These are phyloP conservation scores for Xylaria nigripes DNA, from an alignment of 495 filamentous ascomycete species.

Conservation along the genomic window DNA sequence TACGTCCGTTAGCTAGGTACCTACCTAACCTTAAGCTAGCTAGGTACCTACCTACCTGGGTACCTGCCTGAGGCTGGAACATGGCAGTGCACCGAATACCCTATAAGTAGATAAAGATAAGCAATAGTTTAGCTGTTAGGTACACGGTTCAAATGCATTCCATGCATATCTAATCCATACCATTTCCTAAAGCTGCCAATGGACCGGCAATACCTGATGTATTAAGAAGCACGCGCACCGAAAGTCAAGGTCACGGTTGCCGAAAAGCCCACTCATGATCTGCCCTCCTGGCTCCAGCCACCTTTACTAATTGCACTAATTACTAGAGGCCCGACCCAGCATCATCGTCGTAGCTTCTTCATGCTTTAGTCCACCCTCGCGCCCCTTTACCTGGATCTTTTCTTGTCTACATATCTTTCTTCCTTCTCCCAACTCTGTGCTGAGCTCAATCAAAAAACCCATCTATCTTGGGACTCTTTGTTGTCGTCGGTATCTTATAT, in stretches of 20 bases:
- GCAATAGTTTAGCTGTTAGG: too few relatives aligned
- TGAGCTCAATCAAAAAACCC: neutral
- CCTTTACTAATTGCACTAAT: too few relatives aligned
- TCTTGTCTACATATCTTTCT: neutral
- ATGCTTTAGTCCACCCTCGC: neutral
- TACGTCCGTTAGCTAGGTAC: too few relatives aligned
- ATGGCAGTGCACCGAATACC: too few relatives aligned
- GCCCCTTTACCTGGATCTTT: neutral
- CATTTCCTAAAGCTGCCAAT: neutral
- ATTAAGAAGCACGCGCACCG: slow-evolving; percentile 7
- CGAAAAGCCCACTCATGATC: slow-evolving; percentile 8
- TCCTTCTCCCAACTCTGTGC: neutral
- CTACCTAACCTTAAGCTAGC: too few relatives aligned
- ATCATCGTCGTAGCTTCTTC: slow-evolving; percentile 9
- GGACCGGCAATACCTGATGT: neutral
- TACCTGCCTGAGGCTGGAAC: too few relatives aligned
- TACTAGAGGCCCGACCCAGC: neutral
- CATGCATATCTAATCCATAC: too few relatives aligned
- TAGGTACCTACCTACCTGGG: too few relatives aligned
- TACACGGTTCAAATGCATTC: too few relatives aligned
- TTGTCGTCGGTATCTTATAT: slow-evolving; percentile 4
- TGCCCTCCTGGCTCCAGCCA: neutral
- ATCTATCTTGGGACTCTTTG: neutral
- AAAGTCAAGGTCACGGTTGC: neutral
- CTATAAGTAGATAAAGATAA: too few relatives aligned